These are phyloP conservation scores for Nakazawaea wickerhamii DNA, from an alignment of 805 yeast species.

Conservation along the genomic window DNA sequence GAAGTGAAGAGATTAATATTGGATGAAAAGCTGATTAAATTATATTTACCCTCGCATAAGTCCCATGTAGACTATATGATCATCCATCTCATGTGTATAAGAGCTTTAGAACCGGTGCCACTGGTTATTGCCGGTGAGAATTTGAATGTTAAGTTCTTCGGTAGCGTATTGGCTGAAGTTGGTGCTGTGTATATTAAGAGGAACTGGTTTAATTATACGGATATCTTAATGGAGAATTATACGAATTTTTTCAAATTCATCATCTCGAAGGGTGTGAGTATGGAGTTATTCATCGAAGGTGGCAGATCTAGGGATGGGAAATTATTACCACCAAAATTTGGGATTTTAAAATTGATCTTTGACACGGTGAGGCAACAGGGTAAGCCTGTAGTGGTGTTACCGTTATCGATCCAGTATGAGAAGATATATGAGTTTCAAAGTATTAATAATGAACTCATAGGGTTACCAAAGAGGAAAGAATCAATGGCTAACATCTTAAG, in stretches of 20 bases:
- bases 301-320: constrained; percentile 65
- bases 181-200: constrained; percentile 60
- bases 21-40: neutral
- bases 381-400: constrained; percentile 32
- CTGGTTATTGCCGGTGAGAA: constrained; percentile 63
- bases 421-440: constrained; percentile 42
- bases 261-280: constrained; percentile 40
- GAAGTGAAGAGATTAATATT: neutral
- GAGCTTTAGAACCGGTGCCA: constrained; percentile 51
- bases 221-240: constrained; percentile 34
- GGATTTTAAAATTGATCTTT: constrained; percentile 48
- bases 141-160: constrained; percentile 52
- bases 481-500: constrained; percentile 10
- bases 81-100: constrained; percentile 45
- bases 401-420: constrained; percentile 56
- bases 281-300: constrained; percentile 64
- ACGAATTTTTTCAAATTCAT: constrained; percentile 43
- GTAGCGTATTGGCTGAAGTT: constrained; percentile 39
- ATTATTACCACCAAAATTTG: constrained; percentile 55
- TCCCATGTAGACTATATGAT: constrained; percentile 59
- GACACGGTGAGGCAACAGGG: constrained; percentile 40
- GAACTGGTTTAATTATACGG: constrained; percentile 32
- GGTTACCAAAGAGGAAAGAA: constrained; percentile 9
- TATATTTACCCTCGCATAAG: constrained; percentile 56
- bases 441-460: constrained; percentile 8